A percentile compares a stretch with the other conserved stretches of the same genome.
These are phyloP conservation scores for Nidula niveotomentosa DNA, from an alignment of 1,284 basidiomycete genomes.

Conservation along the genomic window DNA sequence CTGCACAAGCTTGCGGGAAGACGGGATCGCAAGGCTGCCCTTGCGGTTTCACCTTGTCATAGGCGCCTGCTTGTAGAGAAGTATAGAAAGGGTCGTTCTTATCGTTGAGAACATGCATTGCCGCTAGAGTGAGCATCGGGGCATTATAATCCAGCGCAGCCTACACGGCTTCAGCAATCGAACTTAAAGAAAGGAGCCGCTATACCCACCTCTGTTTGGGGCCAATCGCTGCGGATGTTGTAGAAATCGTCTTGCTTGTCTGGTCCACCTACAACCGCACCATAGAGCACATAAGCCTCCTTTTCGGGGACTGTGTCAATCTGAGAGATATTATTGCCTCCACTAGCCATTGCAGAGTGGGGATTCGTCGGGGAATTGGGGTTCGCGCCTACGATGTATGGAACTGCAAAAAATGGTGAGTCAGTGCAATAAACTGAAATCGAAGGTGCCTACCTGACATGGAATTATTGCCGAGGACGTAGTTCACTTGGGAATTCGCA, in stretches of 20 bases:
- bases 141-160: conserved; percentile 84
- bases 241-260: conserved; percentile 76
- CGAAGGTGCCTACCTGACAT: conserved; percentile 62
- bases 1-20: conserved; percentile 51
- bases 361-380: conserved; percentile 90
- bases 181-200: too few relatives aligned
- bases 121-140: conserved; percentile 80
- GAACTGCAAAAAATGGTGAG: conserved; percentile 36
- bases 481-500: conserved; percentile 77
- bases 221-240: conserved; percentile 84
- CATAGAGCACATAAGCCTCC: conserved; percentile 80
- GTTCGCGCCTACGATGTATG: conserved; percentile 83
- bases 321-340: conserved; percentile 65
- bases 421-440: conserved; percentile 3
- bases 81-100: conserved; percentile 82
- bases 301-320: conserved; percentile 75
- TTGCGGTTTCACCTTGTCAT: conserved; percentile 58
- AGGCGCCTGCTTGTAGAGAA: conserved; percentile 63
- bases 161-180: conserved; percentile 25
- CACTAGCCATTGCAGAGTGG: conserved; percentile 85
- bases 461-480: conserved; percentile 83
- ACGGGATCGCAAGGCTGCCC: conserved; percentile 78
- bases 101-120: conserved; percentile 68
- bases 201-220: conserved; percentile 63
- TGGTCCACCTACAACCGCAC: conserved; percentile 88